Evolutionary conservation across 345 rosid species (phyloP).

Genomic region (Aurinia saxatilis): DNA sequence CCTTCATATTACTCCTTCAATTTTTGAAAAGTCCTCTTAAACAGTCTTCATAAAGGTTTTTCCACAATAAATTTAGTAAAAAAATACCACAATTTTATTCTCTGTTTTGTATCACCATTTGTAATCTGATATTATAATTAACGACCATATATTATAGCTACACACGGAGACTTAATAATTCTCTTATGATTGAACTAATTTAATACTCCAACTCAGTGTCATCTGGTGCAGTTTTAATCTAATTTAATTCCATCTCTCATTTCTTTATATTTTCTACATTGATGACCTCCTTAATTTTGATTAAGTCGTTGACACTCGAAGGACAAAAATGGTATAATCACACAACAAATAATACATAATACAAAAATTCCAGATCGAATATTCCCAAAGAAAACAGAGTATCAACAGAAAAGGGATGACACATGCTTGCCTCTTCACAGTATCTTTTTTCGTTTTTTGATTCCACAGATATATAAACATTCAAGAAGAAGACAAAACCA

Average conservation of each 20-base stretch:
- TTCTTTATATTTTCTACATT: background rate
- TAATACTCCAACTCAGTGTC: background rate
- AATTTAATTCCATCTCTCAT: background rate
- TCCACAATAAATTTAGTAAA: too few species aligned
- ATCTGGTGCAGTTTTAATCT: background rate
- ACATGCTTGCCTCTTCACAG: conserved; percentile 15
- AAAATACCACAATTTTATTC: too few species aligned
- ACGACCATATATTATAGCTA: too few species aligned
- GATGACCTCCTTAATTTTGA: conserved; percentile 16
- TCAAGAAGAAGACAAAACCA: background rate
- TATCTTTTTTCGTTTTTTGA: conserved; percentile 9
- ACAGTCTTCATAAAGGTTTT: background rate
- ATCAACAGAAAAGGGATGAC: conserved; percentile 22
- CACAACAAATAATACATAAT: conserved; percentile 10
- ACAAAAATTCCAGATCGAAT: conserved; percentile 20
- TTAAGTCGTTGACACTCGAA: conserved; percentile 25
- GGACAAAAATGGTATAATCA: background rate
- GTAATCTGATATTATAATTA: too few species aligned
- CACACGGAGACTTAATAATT: too few species aligned
- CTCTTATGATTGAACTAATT: background rate
- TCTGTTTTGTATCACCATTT: too few species aligned
- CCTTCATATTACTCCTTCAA: background rate
- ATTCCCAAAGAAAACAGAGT: conserved; percentile 25
- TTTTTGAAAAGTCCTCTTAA: background rate
- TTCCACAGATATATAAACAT: background rate